These are phyloP conservation scores for Astrothelium macrocarpum DNA, from an alignment of 495 filamentous ascomycete genomes.

Conservation along the genomic window DNA sequence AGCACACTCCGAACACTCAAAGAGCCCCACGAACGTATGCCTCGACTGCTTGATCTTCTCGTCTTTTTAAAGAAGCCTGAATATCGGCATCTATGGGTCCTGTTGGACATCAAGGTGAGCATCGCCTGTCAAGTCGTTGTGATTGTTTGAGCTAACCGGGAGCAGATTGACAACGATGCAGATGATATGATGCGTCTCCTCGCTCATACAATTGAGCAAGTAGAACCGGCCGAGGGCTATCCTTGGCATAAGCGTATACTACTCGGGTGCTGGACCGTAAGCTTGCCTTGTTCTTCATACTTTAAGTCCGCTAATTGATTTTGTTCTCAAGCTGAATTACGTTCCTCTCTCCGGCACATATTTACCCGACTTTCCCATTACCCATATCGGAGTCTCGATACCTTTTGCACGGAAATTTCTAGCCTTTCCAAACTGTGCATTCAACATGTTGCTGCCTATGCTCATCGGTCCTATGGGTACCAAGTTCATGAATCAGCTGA, in stretches of 20 bases:
- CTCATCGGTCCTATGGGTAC: constrained; percentile 55
- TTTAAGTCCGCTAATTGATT: not conserved
- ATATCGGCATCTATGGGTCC: constrained; percentile 59
- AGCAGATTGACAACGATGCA: constrained; percentile 57
- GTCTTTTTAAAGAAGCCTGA: constrained; percentile 54
- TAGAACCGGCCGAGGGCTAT: constrained; percentile 33
- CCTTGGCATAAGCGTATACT: constrained; percentile 65
- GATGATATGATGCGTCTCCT: constrained; percentile 57
- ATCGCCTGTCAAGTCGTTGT: not conserved
- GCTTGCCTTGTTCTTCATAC: constrained; percentile 13
- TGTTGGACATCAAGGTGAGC: constrained; percentile 79
- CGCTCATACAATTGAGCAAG: constrained; percentile 48
- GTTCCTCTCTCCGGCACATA: constrained; percentile 48
- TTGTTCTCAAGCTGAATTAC: constrained; percentile 43
- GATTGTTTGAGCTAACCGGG: not conserved
- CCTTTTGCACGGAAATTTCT: constrained; percentile 62
- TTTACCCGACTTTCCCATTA: constrained; percentile 57
- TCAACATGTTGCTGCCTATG: constrained; percentile 61
- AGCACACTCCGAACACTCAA: constrained; percentile 54
- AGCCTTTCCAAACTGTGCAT: constrained; percentile 48
- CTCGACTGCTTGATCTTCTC: constrained; percentile 66
- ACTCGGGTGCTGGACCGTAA: constrained; percentile 70
- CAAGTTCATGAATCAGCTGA: constrained; percentile 53
- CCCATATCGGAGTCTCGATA: constrained; percentile 63
- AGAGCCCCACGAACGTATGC: constrained; percentile 61